Base-by-base conservation (phyloP, 352 stramenopile genomes). In the Phytophthora capsici region DNA sequence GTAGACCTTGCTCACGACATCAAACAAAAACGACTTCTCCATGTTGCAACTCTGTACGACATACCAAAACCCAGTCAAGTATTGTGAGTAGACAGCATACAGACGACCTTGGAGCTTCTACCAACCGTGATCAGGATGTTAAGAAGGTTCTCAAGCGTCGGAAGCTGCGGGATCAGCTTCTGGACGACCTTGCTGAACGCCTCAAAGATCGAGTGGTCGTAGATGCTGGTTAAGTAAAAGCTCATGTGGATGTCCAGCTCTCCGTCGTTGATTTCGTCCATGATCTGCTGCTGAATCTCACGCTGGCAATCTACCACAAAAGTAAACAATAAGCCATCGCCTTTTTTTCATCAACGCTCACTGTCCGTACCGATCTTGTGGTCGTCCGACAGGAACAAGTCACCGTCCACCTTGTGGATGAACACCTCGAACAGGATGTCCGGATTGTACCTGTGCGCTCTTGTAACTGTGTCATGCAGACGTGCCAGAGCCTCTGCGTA, bases 1-100 rank as follows among this genome's bases (percentile, higher is more conserved):
- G 79, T 99, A 99, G 26, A 99, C 84, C 71, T 99, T 99, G 79
- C 90, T 98, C n/a, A 98, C 94, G 10, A 99, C 97, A 75, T 99
- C 97, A 64, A 99, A 99, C 34, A 99, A 68, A 64, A 99, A 99
- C 32, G 95, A 98, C 72, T 99, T 99, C 64, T 99, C 97, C 94
- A 99, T 99, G 64, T 97, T 98, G 82, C 96, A 99, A 51, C 90
- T 98, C 73, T 90, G 75, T 1, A 30, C 37, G n/a, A 26, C 12
- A 25, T 14, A 17, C 20, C n/a, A n/a, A n/a, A n/a, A 63, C 8
- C 48, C 37, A 88, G 65, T 10, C 38, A 28, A 54, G 14, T 47
- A 49, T 6, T 9, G 13, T n/a, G 16, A 23, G 25, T 25, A 19
- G 50, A 40, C 16, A 25, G 16, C 22, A 41, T 20, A n/a, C 20